Evolutionary conservation across 2,329 filamentous ascomycete genomes (phyloP).

Genomic region (Tolypocladium cylindrosporum): DNA sequence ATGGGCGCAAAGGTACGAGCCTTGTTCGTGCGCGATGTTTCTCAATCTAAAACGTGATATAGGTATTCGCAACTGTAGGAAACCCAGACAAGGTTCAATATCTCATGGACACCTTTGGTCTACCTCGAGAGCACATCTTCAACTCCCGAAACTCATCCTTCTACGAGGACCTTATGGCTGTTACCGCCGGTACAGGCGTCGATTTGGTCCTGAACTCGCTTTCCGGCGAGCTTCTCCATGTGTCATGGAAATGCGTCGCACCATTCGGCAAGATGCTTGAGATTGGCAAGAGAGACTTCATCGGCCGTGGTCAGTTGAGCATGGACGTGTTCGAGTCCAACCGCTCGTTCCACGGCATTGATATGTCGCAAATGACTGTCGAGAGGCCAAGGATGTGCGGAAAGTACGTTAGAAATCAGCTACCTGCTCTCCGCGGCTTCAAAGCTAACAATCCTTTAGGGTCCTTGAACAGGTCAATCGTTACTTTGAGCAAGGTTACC

Average conservation of each 20-base stretch:
- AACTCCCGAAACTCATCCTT: conserved; percentile 20
- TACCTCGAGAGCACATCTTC: conserved; percentile 19
- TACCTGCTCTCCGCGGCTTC: not conserved
- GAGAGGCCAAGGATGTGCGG: not conserved
- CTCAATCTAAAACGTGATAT: not conserved
- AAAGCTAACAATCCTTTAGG: not conserved
- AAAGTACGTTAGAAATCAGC: not conserved
- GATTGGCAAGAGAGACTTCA: conserved; percentile 23
- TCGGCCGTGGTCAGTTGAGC: conserved; percentile 25
- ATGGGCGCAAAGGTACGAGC: conserved; percentile 10
- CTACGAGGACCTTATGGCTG: conserved; percentile 12
- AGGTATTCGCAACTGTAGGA: conserved; percentile 15
- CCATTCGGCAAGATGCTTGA: conserved; percentile 21
- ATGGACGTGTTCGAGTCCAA: conserved; percentile 31
- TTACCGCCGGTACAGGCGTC: conserved; percentile 21
- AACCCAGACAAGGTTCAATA: conserved; percentile 17
- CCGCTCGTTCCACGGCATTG: conserved; percentile 20
- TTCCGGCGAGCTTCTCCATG: conserved; percentile 19
- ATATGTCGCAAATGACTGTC: conserved; percentile 10
- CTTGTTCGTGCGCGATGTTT: not conserved
- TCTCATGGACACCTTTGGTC: conserved; percentile 11
- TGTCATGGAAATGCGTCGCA: conserved; percentile 24
- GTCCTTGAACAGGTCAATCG: not conserved
- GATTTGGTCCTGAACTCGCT: conserved; percentile 26
- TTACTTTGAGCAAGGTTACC: not conserved